Evolutionary conservation across 805 yeast species (phyloP), one percentile per base, ranked within the genome.

Genomic region (Candida koratica): DNA sequence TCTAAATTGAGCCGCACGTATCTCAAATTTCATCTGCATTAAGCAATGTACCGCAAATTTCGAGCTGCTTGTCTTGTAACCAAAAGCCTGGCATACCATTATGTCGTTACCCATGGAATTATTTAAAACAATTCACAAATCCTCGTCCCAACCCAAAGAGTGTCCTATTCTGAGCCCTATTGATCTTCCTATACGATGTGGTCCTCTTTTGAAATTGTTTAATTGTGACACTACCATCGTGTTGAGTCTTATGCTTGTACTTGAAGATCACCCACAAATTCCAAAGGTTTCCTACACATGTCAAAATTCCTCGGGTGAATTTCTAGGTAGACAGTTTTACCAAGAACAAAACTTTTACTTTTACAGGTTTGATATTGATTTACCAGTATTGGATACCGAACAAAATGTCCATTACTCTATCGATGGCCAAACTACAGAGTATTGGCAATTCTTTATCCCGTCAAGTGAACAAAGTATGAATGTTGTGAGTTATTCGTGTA

Each of bases 401-500:
- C 87, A 82, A 52, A 69, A 69, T 45, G 74, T 83, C 10, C 70
- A 71, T 36, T 89, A 89, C 54, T 53, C 63, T 3, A 62, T 89
- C 37, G 79, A 84, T 46, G 69, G 56, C 9, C 50, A 51, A 14
- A 49, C 50, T 36, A 49, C 48, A 17, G 52, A 47, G 32, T 49
- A 53, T 33, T 84, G 69, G 54, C 73, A 77, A 44, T 88, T 89
- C 52, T 84, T 59, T 53, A 50, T 89, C 2, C 96, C 97, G 0
- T 64, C 82, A 0, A 44, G 49, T 1, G 50, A 61, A 2, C 79
- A 79, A 52, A 72, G 88, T 17, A 86, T 87, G 86, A 89, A 88
- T 55, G 71, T 81, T 5, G 71, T 88, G 60, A 81, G 90, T 14
- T 82, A 75, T 57, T 85, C 96, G 1, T 89, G 97, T 62, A 89